phyloP scores from a whole-genome alignment of 768 basidiomycete species.

The Phaeolepiota aurea region DNA sequence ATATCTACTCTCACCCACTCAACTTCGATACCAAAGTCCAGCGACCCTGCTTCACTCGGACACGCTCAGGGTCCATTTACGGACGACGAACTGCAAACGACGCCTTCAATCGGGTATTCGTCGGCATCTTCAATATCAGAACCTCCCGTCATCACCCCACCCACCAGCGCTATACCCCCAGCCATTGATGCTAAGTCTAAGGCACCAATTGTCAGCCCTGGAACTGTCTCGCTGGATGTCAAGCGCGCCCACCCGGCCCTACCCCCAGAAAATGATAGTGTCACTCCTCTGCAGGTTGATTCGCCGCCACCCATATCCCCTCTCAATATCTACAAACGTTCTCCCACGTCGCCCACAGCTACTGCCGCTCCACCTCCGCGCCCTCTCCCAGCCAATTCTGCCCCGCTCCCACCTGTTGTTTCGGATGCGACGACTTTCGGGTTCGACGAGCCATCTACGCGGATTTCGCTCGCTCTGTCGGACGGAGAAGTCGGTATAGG shows the following conservation, averaged over 20 bases:
- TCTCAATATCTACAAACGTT: slow-evolving; percentile 18
- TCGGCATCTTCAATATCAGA: not conserved
- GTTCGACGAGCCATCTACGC: slow-evolving; percentile 11
- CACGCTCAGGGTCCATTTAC: not conserved
- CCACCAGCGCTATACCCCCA: not conserved
- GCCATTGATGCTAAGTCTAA: not conserved
- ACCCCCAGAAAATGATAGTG: slow-evolving; percentile 7
- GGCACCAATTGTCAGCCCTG: not conserved
- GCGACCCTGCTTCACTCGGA: not conserved
- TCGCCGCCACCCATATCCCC: slow-evolving; percentile 8
- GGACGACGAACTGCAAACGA: not conserved
- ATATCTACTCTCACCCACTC: not conserved
- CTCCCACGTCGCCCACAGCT: slow-evolving; percentile 9
- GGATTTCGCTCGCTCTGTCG: slow-evolving; percentile 30
- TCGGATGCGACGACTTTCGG: slow-evolving; percentile 18
- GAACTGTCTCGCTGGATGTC: not conserved
- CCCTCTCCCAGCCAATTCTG: not conserved
- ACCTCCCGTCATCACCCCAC: not conserved
- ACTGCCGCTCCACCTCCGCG: not conserved
- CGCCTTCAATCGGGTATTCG: not conserved
- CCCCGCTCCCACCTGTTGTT: not conserved
- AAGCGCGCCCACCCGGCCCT: not conserved
- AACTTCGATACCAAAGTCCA: not conserved
- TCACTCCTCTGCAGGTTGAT: slow-evolving; percentile 7
- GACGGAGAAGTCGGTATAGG: slow-evolving; percentile 67